Evolutionary conservation across 148 eudicot species (phyloP).

Genomic region (Fallopia convolvulus): DNA sequence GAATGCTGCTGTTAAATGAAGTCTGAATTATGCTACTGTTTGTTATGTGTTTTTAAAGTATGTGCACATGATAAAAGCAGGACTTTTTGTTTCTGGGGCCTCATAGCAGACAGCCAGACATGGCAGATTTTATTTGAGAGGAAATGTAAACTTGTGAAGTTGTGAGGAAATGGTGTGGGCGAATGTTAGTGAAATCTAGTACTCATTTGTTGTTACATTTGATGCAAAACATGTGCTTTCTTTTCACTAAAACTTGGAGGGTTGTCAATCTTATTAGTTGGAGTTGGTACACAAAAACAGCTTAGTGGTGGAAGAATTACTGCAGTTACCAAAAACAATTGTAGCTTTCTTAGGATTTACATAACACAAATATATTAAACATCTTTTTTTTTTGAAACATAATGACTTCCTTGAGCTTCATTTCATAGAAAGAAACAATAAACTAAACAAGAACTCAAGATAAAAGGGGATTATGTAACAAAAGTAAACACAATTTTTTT

Average conservation of each 20-base stretch:
- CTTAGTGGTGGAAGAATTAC: neutral
- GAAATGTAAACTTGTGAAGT: neutral
- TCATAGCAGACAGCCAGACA: no score
- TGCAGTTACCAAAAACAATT: neutral
- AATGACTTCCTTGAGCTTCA: neutral
- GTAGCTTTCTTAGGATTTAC: conserved; percentile 2
- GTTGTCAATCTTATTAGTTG: neutral
- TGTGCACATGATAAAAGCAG: neutral
- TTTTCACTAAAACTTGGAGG: neutral
- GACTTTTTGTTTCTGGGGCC: neutral
- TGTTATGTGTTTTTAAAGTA: neutral
- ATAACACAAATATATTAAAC: neutral
- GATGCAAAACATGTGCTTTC: neutral
- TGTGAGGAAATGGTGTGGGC: no score
- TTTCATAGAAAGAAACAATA: neutral
- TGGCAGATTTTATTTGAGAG: no score
- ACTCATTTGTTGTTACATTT: neutral
- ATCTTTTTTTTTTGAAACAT: neutral
- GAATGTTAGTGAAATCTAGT: no score
- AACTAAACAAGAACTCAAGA: conserved; percentile 6
- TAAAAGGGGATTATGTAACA: neutral
- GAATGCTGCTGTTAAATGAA: neutral
- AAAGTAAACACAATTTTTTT: neutral
- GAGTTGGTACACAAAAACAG: neutral
- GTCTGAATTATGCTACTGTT: neutral